These are phyloP conservation scores for Lotus japonicus DNA, from an alignment of 306 rosid species.

Conservation along the genomic window DNA sequence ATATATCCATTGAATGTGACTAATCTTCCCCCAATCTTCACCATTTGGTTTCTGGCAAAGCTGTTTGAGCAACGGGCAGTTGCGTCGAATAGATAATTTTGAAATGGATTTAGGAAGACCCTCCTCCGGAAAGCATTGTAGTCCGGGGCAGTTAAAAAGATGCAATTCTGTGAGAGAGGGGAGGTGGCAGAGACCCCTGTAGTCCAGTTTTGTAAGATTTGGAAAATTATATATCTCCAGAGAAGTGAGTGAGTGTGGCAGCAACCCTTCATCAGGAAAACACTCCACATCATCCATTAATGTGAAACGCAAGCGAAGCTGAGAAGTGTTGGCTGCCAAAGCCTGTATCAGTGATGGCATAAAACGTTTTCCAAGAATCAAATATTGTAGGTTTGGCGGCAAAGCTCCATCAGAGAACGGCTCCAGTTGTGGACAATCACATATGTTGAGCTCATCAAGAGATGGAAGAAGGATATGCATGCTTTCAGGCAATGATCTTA, in stretches of 20 bases:
- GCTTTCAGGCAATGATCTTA: constrained; percentile 6
- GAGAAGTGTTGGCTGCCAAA: background rate
- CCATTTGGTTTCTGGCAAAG: constrained; percentile 4
- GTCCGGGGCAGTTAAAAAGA: background rate
- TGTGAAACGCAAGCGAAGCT: fast-evolving
- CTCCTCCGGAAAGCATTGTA: constrained; percentile 19
- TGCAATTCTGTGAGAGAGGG: background rate
- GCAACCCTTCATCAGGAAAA: constrained; percentile 13
- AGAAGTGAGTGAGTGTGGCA: background rate
- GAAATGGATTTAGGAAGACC: constrained; percentile 16
- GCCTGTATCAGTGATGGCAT: background rate
- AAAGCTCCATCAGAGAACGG: constrained; percentile 12
- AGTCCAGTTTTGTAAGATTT: constrained; percentile 4
- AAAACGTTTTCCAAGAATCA: background rate
- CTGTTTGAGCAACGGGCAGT: background rate
- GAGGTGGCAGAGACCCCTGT: constrained; percentile 11
- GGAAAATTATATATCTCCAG: background rate
- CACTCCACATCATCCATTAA: background rate
- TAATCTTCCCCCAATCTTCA: constrained; percentile 29
- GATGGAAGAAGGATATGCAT: constrained; percentile 18
- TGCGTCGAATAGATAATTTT: fast-evolving
- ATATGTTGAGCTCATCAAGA: background rate
- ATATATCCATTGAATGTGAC: background rate
- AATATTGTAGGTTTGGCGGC: background rate
- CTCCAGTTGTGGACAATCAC: constrained; percentile 14